These are phyloP conservation scores for Apiotrichum mycotoxinovorans DNA, from an alignment of 1,284 basidiomycete genomes.

Conservation along the genomic window DNA sequence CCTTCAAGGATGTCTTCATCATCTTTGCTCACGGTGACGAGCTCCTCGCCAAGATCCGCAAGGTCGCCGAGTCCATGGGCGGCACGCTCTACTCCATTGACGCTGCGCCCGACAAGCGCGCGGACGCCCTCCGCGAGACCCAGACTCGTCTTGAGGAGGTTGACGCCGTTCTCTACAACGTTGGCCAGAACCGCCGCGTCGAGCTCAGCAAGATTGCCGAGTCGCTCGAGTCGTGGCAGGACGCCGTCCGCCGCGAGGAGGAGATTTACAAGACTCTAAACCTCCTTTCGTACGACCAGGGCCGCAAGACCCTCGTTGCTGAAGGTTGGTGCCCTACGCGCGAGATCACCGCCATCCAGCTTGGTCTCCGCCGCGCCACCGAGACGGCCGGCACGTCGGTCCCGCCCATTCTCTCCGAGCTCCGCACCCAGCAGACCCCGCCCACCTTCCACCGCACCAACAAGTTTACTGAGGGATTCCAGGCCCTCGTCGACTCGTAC, in stretches of 20 bases:
- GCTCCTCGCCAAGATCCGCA: constrained; percentile 93
- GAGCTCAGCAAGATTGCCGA: constrained; percentile 87
- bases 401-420: constrained; percentile 86
- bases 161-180: constrained; percentile 85
- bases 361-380: constrained; percentile 86
- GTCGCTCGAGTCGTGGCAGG: constrained; percentile 82
- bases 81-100: constrained; percentile 96
- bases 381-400: constrained; percentile 91
- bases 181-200: constrained; percentile 74
- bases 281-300: constrained; percentile 88
- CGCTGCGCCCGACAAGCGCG: constrained; percentile 84
- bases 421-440: constrained; percentile 84
- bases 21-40: constrained; percentile 97
- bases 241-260: constrained; percentile 93
- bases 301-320: constrained; percentile 90
- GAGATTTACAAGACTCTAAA: constrained; percentile 91
- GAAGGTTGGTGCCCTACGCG: constrained; percentile 97
- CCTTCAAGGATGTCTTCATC: constrained; percentile 98
- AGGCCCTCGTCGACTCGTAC: constrained; percentile 97
- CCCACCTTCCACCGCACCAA: constrained; percentile 95
- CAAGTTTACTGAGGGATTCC: constrained; percentile 96
- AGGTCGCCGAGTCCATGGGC: constrained; percentile 97
- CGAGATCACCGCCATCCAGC: constrained; percentile 82
- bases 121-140: constrained; percentile 85
- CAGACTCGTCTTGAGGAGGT: constrained; percentile 87